Evolutionary conservation across 306 rosid species (phyloP).

Genomic region (cucumber (Cucumis sativus)): DNA sequence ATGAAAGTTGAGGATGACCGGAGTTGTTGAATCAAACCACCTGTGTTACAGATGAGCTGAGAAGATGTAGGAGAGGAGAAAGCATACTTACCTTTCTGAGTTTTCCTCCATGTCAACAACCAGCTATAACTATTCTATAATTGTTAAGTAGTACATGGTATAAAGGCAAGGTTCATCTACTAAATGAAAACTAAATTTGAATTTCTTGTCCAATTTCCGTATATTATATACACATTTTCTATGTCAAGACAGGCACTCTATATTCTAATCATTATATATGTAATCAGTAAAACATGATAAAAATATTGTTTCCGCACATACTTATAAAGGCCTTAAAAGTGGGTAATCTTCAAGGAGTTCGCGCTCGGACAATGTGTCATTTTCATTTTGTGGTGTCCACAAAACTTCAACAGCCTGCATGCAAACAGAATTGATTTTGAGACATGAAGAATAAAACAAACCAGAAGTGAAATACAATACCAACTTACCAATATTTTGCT

Average conservation of each 20-base stretch:
- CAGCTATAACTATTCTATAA: not conserved
- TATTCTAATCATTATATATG: not conserved
- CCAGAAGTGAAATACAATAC: not conserved
- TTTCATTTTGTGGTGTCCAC: constrained; percentile 98
- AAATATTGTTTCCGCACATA: not conserved
- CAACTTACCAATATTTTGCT: constrained; percentile 61
- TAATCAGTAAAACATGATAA: not conserved
- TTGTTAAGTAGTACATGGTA: not conserved
- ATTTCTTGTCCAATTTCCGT: not conserved
- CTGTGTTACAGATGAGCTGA: too few species aligned
- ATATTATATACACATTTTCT: not conserved
- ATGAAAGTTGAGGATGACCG: too few species aligned
- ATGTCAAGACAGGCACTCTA: not conserved
- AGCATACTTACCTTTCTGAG: too few species aligned
- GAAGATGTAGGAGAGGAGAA: too few species aligned
- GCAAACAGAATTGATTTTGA: not conserved
- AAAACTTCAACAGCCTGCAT: constrained; percentile 93
- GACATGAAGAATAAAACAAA: not conserved
- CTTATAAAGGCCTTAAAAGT: constrained; percentile 78
- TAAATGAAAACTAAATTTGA: not conserved
- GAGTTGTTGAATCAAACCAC: too few species aligned
- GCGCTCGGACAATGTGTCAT: constrained; percentile 85
- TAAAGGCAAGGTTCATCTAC: not conserved
- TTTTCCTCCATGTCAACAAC: too few species aligned
- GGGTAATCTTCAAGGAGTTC: constrained; percentile 97